Base-by-base conservation (phyloP, 306 rosid species). In the Calophaca sinica region DNA sequence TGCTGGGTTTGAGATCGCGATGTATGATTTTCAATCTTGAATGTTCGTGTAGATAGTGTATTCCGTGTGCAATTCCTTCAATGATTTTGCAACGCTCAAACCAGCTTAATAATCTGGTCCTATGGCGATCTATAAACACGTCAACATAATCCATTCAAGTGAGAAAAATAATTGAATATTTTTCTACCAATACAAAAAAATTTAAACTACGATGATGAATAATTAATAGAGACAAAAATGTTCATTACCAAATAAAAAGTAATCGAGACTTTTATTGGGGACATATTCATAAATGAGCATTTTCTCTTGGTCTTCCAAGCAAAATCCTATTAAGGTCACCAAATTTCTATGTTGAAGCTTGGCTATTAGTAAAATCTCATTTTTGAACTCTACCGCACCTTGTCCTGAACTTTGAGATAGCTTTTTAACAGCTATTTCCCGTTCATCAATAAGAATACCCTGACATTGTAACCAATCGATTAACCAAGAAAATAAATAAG, bases 281-380 rank as follows among this genome's bases (percentile, higher is more conserved):
- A 90, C 84, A 51, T 70, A 90, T 80, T 90, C 92, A 57, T 90
- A 87, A 5, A 86, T 50, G 28, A 90, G 92, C 36, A 90, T 76
- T 63, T 81, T 88, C 26, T 90, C 92, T 9, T 62, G 77, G 9
- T 70, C 82, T 45, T 84, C 73, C 31, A 84, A 55, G 73, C 93
- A 90, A 63, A 84, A 88, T 39, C 96, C 93, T 7, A 81, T 6
- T 10, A 90, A 77, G 5, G 82, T 50, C 35, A 86, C 88, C 11
- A 90, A 57, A 77, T 86, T 90, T 82, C 81, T 88, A 11, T 84
- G 93, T 38, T 90, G 93, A 63, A 88, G 92, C 31, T 84, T 86
- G 54, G 82, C 81, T 33, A 90, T 79, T 42, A 88, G 44, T 46
- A 79, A 39, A 65, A 84, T 80, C 53, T 90, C 93, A 66, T 85